Evolutionary conservation across 371 early-diverging fungal species (phyloP).

Genomic region (Lichtheimia ornata): DNA sequence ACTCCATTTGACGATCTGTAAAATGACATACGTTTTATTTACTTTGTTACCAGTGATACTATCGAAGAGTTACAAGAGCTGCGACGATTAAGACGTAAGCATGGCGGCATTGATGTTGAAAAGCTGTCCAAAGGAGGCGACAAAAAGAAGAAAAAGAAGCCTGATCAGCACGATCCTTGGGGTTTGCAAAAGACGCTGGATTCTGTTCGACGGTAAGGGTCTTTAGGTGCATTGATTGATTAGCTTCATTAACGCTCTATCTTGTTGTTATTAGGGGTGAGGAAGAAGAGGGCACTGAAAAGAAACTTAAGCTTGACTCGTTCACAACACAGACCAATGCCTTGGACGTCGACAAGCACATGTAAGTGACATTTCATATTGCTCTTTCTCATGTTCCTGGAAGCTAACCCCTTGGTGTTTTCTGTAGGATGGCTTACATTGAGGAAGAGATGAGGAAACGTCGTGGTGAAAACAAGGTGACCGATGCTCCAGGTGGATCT

Average conservation of each 20-base stretch:
- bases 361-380: slow-evolving; percentile 31
- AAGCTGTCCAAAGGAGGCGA: slow-evolving; percentile 59
- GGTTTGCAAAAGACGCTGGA: slow-evolving; percentile 28
- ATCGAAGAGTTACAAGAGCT: slow-evolving; percentile 68
- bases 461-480: slow-evolving; percentile 30
- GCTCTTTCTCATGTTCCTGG: not conserved
- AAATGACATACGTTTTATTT: not conserved
- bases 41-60: slow-evolving; percentile 23
- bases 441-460: slow-evolving; percentile 72
- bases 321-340: slow-evolving; percentile 85
- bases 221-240: not conserved
- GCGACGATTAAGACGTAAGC: slow-evolving; percentile 60
- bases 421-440: slow-evolving; percentile 77
- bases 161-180: slow-evolving; percentile 46
- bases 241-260: slow-evolving; percentile 4
- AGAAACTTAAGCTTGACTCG: slow-evolving; percentile 59
- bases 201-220: not conserved
- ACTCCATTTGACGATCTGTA: not conserved
- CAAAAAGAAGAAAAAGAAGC: slow-evolving; percentile 53
- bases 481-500: not conserved
- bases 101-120: slow-evolving; percentile 62
- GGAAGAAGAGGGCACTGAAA: slow-evolving; percentile 32
- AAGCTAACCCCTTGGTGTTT: slow-evolving; percentile 4
- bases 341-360: slow-evolving; percentile 86
- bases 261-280: slow-evolving; percentile 5